Evolutionary conservation across 495 filamentous ascomycete genomes (phyloP).

Genomic region (Neurospora tetrasperma): DNA sequence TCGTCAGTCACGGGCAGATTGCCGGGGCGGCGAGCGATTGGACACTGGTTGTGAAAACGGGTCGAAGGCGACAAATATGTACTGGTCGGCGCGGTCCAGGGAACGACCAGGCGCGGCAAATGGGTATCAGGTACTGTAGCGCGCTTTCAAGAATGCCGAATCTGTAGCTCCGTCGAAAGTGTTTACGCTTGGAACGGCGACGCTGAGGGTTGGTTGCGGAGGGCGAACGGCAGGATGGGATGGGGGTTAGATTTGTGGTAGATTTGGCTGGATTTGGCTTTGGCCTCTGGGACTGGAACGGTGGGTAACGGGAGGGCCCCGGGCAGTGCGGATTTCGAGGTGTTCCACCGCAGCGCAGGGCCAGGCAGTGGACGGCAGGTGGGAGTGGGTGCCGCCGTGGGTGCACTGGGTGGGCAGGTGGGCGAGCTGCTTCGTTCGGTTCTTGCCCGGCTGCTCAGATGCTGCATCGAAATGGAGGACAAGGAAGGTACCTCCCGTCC

Average conservation of each 20-base stretch:
- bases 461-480: neutral
- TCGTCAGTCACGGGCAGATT: constrained; percentile 15
- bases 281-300: neutral
- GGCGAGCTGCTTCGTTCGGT: neutral
- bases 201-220: neutral
- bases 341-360: neutral
- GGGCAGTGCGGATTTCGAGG: neutral
- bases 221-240: neutral
- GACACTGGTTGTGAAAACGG: constrained; percentile 1
- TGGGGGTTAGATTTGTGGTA: neutral
- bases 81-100: neutral
- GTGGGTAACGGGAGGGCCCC: neutral
- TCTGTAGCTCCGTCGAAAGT: neutral
- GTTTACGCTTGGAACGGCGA: neutral
- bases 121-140: constrained; percentile 1
- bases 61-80: neutral
- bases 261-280: constrained; percentile 1
- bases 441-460: neutral
- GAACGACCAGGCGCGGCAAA: constrained; percentile 7
- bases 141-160: constrained; percentile 1
- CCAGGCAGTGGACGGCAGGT: neutral
- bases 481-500: neutral
- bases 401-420: neutral
- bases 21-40: constrained; percentile 18
- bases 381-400: neutral